Conservation (phyloP, 1,284 basidiomycete genomes). For the Ustilago vetiveriae region DNA sequence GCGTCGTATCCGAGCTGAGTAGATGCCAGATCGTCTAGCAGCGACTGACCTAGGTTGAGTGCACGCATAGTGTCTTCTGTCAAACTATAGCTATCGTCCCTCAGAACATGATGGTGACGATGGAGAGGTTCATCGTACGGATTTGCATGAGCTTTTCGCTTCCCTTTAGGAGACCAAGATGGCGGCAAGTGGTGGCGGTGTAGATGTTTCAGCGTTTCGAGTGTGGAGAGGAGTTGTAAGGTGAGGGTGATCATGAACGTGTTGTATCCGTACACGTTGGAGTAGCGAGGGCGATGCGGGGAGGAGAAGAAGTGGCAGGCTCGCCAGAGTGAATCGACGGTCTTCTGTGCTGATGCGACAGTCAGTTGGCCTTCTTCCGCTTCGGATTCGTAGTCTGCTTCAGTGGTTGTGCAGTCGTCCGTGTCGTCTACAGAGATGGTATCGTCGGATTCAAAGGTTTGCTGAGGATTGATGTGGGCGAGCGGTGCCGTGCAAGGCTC, state of each 20-base stretch:
- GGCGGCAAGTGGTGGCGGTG: conserved; percentile 8
- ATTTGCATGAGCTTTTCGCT: not conserved
- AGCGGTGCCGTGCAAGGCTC: not conserved
- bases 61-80: conserved; percentile 14
- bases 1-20: not conserved
- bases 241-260: conserved; percentile 36
- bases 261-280: conserved; percentile 39
- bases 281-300: conserved; percentile 14
- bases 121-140: not conserved
- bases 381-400: conserved; percentile 5
- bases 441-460: too few species aligned
- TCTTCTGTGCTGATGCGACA: conserved; percentile 5
- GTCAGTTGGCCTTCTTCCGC: conserved; percentile 22
- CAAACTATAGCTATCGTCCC: conserved; percentile 11
- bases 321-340: conserved; percentile 30
- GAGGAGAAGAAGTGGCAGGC: conserved; percentile 31
- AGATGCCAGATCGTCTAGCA: conserved; percentile 3
- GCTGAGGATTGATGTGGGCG: not conserved
- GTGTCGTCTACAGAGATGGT: not conserved
- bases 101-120: not conserved
- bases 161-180: too few species aligned
- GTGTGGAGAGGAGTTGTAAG: conserved; percentile 18
- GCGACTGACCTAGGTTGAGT: conserved; percentile 4
- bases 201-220: conserved; percentile 34
- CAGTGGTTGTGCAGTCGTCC: not conserved